These are phyloP conservation scores for Insectozyma bohioensis DNA, from an alignment of 1,139 yeast species.

Conservation along the genomic window DNA sequence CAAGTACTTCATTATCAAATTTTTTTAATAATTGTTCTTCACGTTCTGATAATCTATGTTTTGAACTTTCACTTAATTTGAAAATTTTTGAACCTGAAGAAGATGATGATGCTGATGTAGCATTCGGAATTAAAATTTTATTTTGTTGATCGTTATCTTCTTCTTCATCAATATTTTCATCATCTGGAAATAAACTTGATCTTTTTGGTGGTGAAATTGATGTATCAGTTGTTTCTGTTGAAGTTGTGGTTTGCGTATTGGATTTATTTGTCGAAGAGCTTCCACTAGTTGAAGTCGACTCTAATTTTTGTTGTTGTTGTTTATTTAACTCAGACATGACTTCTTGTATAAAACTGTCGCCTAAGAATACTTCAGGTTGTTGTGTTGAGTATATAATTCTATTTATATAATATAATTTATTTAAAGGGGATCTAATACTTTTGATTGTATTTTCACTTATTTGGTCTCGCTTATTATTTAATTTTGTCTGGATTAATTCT, in stretches of 20 bases:
- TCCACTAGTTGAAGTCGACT: neutral
- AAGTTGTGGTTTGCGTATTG: neutral
- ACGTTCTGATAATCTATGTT: slow-evolving; percentile 12
- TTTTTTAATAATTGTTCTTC: slow-evolving; percentile 13
- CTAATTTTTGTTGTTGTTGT: neutral
- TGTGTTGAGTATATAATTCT: slow-evolving; percentile 11
- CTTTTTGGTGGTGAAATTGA: slow-evolving; percentile 1
- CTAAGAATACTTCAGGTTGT: slow-evolving; percentile 11
- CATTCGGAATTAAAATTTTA: neutral
- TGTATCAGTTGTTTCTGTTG: neutral
- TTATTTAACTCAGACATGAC: slow-evolving; percentile 8
- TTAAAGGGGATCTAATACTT: slow-evolving; percentile 12
- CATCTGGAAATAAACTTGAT: slow-evolving; percentile 5
- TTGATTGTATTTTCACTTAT: slow-evolving; percentile 13
- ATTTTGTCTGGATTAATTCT: slow-evolving; percentile 10
- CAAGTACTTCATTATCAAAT: slow-evolving; percentile 16
- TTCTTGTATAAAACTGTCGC: slow-evolving; percentile 11
- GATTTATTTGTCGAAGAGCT: neutral
- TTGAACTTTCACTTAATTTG: slow-evolving; percentile 12
- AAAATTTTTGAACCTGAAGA: slow-evolving; percentile 4
- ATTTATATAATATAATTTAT: slow-evolving; percentile 12
- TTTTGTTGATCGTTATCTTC: no score
- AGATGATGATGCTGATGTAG: slow-evolving; percentile 5
- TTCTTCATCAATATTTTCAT: slow-evolving; percentile 2
- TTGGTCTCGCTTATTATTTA: slow-evolving; percentile 7